Evolutionary conservation across 2,329 filamentous ascomycete species (phyloP), one percentile per base, ranked within the genome.

Genomic region (Phialemonium atrogriseum): DNA sequence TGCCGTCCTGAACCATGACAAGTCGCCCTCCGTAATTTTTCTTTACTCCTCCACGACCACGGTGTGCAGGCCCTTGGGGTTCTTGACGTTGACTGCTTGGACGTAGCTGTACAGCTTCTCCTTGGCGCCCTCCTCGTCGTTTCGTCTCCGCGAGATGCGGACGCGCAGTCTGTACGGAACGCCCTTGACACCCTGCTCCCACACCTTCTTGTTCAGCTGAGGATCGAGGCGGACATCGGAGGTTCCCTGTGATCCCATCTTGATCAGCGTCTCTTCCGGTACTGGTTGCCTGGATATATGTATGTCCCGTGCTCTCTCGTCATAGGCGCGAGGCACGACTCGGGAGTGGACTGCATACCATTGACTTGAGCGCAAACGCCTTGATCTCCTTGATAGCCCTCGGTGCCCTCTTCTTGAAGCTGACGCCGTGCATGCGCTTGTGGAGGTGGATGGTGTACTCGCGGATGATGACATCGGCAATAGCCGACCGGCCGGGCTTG

Each of bases 401-500:
- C 64, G 91, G 91, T 64, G 93, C 93, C 64, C 91, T 80, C 86
- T 98, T 96, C 84, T 98, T 98, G 87, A 98, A 98, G 64, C 77
- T 78, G 49, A 91, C 84, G 68, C 91, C 91, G 71, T 96, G 88
- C 62, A 95, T 73, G 71, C 89, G 84, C 84, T 94, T 96, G 85
- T 98, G 91, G 57, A 98, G 74, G 80, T 98, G 89, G 74, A 98
- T 96, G 69, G 91, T 98, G 81, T 98, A 98, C 77, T 98, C 93
- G 78, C 91, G 86, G 59, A 91, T 82, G 67, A 98, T 89, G 63
- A 98, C 93, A 71, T 98, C 89, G 69, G 86, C 81, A 68, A 98
- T 94, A 73, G 93, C 93, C 68, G 86, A 94, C 64, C 88, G 85
- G 58, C 67, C 64, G 41, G 55, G 42, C 70, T 82, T 83, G 73